Base-by-base conservation (phyloP, 225 moss, liverwort and hornwort genomes). In the Climacium dendroides region DNA sequence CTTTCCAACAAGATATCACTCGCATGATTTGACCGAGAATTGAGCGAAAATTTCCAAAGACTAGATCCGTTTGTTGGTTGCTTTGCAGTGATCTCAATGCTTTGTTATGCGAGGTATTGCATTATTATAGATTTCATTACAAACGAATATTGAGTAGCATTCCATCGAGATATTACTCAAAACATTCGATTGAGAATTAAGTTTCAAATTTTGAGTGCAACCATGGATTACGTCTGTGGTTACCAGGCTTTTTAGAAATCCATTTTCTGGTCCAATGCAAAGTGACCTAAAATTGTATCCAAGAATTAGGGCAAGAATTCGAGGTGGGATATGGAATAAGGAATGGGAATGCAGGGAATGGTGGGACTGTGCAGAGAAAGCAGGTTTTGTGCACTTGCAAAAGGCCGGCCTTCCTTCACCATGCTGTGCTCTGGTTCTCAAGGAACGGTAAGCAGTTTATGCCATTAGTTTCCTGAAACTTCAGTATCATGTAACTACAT, bases 311-410 rank as follows among this genome's bases (percentile, higher is more conserved):
- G 76, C 41, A 57, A 37, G 41, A 66, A 41, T 76, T 54, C 23
- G 66, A 66, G 75, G 37, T 74, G 83, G 86, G 14, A 58, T 72
- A 90, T 85, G 90, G 91, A 94, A 87, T 94, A 92, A 94, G 91
- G 87, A 91, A 84, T 90, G 79, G 91, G 90, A 81, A 87, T 92
- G 92, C 94, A 92, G 94, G 91, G 93, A 73, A 87, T 63, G 88
- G 70, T 88, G 92, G 89, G 82, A 81, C 81, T 89, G 83, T 94
- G 91, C 94, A 94, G 94, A 87, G 90, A 90, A 81, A 50, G 43
- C 45, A 89, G 86, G 82, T 63, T 65, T 86, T 85, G 69, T 88
- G 84, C 85, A 57, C 85, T 53, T 88, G 82, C 90, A 85, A 61
- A 89, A 88, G 71, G 63, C 83, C 25, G 17, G 26, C n/a, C 45